Base-by-base conservation (phyloP, 1,284 basidiomycete species). In the Tilletiaria anomala region DNA sequence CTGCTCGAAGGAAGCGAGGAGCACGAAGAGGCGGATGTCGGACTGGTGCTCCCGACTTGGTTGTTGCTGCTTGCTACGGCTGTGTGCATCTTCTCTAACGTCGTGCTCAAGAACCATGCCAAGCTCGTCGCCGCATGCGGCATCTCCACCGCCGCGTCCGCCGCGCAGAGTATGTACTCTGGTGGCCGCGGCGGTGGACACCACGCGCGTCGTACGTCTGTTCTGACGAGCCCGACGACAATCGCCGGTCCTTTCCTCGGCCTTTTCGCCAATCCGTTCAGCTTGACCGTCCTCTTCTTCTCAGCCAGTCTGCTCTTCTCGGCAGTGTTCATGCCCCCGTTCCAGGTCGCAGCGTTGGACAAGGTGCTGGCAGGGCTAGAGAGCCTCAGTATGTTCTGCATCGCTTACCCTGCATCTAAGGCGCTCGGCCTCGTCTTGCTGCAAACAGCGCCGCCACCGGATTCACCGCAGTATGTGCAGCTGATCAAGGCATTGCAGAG, bases 351-450 rank as follows among this genome's bases (percentile, higher is more conserved):
- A 5, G 59, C 60, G 16, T 42, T 66, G 21, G 64, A 66, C 43
- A 66, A 66, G 44, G 55, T 66, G 4, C 46, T 65, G 3, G 64
- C 64, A 0, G 58, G 58, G 0, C 45, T 66, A 10, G 58, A 66
- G 32, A 51, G 54, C 29, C 58, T 57, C 4, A 43, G 47, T 0
- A 66, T 66, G 63, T 51, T 59, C 20, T 66, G 57, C 40, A 41
- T 64, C 19, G 56, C 58, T 5, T 54, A 51, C 20, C 59, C 60
- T 0, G 63, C 63, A 1, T 48, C 53, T 14, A 47, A 52, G 16
- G 60, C 60, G 5, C 42, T 66, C 5, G 57, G 62, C 24, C 56
- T 53, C 35, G 54, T 65, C 5, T 43, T 66, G 8, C 47, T 66
- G 3, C 63, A 66, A 33, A 65, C 56, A 0, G 54, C 63, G 15